Conservation (phyloP, 2,329 filamentous ascomycete species). For the Penicillium sp. region DNA sequence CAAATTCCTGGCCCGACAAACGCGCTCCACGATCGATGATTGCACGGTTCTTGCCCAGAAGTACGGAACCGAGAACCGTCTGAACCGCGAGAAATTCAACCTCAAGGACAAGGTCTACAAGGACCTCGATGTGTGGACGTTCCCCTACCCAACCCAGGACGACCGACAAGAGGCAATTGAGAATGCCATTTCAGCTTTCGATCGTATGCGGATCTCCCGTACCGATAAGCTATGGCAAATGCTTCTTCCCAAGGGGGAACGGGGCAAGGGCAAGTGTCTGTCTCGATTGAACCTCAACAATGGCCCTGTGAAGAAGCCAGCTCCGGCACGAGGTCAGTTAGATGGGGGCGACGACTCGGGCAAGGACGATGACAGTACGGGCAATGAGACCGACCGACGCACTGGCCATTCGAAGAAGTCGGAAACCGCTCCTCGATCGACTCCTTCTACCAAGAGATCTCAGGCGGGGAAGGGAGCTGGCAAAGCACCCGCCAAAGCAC, state of each 20-base stretch:
- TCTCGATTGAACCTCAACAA: conserved; percentile 54
- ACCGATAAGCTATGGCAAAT: conserved; percentile 60
- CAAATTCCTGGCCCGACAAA: conserved; percentile 46
- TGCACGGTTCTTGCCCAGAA: conserved; percentile 48
- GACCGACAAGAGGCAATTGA: conserved; percentile 58
- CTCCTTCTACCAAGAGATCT: conserved; percentile 31
- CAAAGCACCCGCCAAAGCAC: conserved; percentile 15
- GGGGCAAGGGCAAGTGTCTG: conserved; percentile 58
- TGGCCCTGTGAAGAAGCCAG: conserved; percentile 38
- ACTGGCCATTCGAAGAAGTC: conserved; percentile 28
- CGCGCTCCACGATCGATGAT: conserved; percentile 48
- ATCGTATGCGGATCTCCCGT: conserved; percentile 56
- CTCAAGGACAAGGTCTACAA: conserved; percentile 57
- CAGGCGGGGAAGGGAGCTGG: conserved; percentile 40
- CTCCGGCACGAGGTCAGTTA: conserved; percentile 38
- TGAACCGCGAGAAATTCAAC: conserved; percentile 49
- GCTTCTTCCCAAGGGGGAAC: conserved; percentile 56
- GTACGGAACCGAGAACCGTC: conserved; percentile 49
- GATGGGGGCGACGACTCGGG: conserved; percentile 34
- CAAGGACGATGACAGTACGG: conserved; percentile 33
- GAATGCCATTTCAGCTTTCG: conserved; percentile 59
- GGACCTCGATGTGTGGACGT: conserved; percentile 59
- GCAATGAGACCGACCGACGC: conserved; percentile 37
- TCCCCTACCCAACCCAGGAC: conserved; percentile 53
- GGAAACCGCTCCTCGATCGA: conserved; percentile 27